Conservation (phyloP, 2,329 filamentous ascomycete species). For the Sporothrix brunneoviolacea region DNA sequence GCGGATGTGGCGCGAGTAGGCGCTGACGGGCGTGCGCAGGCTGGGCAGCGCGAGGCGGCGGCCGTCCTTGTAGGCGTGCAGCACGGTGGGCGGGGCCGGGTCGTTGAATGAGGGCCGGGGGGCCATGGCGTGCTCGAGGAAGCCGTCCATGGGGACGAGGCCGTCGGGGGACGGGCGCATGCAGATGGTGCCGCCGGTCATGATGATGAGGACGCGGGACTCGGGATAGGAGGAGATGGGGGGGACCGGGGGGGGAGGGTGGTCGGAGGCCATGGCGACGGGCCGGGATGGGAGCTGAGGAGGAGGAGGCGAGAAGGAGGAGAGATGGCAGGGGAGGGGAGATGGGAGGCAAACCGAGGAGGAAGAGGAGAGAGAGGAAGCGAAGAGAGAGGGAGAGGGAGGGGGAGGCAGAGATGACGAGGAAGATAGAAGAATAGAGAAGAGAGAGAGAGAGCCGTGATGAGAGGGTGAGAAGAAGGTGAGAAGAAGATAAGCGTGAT, state of each 20-base stretch:
- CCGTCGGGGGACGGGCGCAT: constrained; percentile 80
- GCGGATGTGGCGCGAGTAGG: constrained; percentile 72
- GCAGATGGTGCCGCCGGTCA: constrained; percentile 85
- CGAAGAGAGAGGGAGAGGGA: too few species aligned
- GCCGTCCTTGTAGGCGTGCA: constrained; percentile 47
- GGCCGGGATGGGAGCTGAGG: too few species aligned
- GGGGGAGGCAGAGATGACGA: too few species aligned
- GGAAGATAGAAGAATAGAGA: background rate
- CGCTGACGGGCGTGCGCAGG: constrained; percentile 71
- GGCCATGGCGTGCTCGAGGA: constrained; percentile 75
- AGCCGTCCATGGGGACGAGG: constrained; percentile 71
- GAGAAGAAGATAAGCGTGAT: too few species aligned
- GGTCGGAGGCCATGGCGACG: background rate
- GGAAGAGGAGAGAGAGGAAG: too few species aligned
- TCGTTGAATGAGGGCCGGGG: constrained; percentile 84
- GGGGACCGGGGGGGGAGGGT: background rate
- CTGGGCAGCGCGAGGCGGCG: constrained; percentile 51
- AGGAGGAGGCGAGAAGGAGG: too few species aligned
- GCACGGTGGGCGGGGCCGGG: constrained; percentile 44
- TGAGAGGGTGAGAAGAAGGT: too few species aligned
- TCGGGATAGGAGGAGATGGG: constrained; percentile 60
- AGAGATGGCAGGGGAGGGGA: too few species aligned
- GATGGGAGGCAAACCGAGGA: too few species aligned
- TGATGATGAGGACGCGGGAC: constrained; percentile 79
- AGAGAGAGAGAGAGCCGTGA: background rate